Evolutionary conservation across 768 basidiomycete genomes (phyloP), one percentile per base, ranked within the genome.

Genomic region (Mycena sanguinolenta): DNA sequence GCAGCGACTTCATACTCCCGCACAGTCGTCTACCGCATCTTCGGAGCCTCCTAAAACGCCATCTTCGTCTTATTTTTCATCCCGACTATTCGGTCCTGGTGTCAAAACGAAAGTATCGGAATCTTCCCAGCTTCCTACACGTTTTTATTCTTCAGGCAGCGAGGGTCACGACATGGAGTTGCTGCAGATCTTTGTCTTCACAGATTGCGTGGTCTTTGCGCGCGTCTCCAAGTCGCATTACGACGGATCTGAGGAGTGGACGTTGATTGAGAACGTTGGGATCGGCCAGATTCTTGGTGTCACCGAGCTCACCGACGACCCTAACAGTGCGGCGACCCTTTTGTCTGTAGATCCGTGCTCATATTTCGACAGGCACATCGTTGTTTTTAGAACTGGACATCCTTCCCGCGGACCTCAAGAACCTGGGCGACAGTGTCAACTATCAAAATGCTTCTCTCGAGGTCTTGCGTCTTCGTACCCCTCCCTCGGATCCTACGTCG

Each of bases 121-220:
- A 23, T 50, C 39, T 5, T 58, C 64, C 21, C 39, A 34, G 9
- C 25, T 42, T 8, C 57, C 64, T 12, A 44, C 49, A 42, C 2
- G 16, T 10, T 50, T 30, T 8, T 25, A 46, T 28, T 49, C n/a
- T 58, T 44, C n/a, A 52, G 32, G 9, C n/a, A 9, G 34, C 61
- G 16, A n/a, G 4, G 49, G 39, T 52, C 7, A 36, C 19, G 61
- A 66, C 9, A 50, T 30, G 21, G 60, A 53, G 55, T 44, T 59
- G 68, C 44, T 73, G 9, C 72, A 73, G n/a, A 28, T 70, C 4
- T 64, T 73, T 25, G 65, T 73, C 39, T 73, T 73, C 53, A 67
- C 68, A 25, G 72, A 73, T 64, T 67, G 63, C 17, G 55, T 70
- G 12, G 58, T 73, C 53, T 25, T 73, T 34, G 62, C 72, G 10